A percentile compares a stretch with the other conserved stretches of the same genome.
Evolutionary conservation across 148 eudicot genomes (phyloP).

Genomic region (Euryodendron excelsum): DNA sequence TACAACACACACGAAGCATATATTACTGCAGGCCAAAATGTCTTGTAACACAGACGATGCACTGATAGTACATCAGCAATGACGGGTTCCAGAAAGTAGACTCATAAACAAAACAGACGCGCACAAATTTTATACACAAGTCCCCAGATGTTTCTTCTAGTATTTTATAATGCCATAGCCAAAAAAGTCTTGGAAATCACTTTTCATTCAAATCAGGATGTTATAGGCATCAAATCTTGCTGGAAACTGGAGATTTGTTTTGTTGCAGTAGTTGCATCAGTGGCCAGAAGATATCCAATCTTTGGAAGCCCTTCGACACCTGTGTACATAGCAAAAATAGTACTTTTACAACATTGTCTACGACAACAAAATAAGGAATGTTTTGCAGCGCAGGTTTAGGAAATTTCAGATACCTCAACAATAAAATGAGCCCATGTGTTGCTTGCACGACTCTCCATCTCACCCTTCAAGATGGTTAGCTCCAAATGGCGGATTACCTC

Average conservation of each 20-base stretch:
- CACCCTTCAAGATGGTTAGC: conserved; percentile 64
- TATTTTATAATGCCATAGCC: too few species aligned
- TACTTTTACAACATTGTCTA: background rate
- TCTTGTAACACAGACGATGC: too few species aligned
- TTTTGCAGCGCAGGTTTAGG: background rate
- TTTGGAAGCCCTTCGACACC: conserved; percentile 62
- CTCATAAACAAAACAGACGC: too few species aligned
- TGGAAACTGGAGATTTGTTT: conserved; percentile 12
- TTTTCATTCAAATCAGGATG: background rate
- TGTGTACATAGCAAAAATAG: conserved; percentile 21
- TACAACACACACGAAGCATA: too few species aligned
- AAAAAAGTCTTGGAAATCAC: too few species aligned
- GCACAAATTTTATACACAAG: background rate
- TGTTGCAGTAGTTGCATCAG: conserved; percentile 66
- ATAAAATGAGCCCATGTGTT: conserved; percentile 62
- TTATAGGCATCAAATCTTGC: conserved; percentile 9
- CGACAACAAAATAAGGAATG: background rate
- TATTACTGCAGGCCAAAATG: too few species aligned
- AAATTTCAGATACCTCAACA: conserved; percentile 52
- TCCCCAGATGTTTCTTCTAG: background rate
- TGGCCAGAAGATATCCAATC: conserved; percentile 83
- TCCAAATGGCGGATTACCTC: conserved; percentile 64
- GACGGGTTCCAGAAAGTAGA: too few species aligned
- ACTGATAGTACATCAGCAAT: too few species aligned
- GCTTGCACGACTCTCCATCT: conserved; percentile 43